Percentiles rank a stretch among this genome's conserved stretches.
phyloP scores from a whole-genome alignment of 176 grass and related monocot genomes.

The Panicum miliaceum region DNA sequence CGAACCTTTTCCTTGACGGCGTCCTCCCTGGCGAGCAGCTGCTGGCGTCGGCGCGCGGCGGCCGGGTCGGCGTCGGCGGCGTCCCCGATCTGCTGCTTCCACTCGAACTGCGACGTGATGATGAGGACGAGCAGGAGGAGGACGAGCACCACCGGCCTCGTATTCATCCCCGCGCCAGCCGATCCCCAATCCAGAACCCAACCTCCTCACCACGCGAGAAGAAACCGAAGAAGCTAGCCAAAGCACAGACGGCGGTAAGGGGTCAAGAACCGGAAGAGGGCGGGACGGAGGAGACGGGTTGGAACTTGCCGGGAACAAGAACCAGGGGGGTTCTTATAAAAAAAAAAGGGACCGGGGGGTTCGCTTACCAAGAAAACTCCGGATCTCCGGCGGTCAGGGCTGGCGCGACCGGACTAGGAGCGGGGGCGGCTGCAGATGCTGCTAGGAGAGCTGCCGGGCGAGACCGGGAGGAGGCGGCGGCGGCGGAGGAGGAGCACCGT shows the following conservation, averaged over 20 bases:
- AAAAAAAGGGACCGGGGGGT: no score
- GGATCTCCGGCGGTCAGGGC: slow-evolving; percentile 15
- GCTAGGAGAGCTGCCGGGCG: neutral
- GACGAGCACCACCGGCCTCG: slow-evolving; percentile 62
- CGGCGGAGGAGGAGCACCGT: neutral
- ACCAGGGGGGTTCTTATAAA: neutral
- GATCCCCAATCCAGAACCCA: slow-evolving; percentile 20
- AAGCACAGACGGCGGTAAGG: neutral
- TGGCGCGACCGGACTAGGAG: neutral
- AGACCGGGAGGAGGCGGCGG: neutral
- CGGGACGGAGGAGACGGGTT: neutral
- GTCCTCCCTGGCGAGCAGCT: slow-evolving; percentile 58
- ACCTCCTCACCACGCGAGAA: neutral
- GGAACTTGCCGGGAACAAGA: neutral
- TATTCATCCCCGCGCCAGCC: slow-evolving; percentile 53
- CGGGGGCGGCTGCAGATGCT: neutral
- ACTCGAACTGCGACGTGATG: slow-evolving; percentile 75
- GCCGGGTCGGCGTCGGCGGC: slow-evolving; percentile 52
- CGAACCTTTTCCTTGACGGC: slow-evolving; percentile 71
- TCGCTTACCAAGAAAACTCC: slow-evolving; percentile 19
- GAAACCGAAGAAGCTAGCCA: neutral
- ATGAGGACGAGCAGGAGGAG: slow-evolving; percentile 67
- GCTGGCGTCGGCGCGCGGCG: slow-evolving; percentile 42
- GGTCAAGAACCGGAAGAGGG: neutral
- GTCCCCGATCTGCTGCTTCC: slow-evolving; percentile 76